Evolutionary conservation across 2,329 filamentous ascomycete species (phyloP).

Genomic region (Fusarium nygamai): DNA sequence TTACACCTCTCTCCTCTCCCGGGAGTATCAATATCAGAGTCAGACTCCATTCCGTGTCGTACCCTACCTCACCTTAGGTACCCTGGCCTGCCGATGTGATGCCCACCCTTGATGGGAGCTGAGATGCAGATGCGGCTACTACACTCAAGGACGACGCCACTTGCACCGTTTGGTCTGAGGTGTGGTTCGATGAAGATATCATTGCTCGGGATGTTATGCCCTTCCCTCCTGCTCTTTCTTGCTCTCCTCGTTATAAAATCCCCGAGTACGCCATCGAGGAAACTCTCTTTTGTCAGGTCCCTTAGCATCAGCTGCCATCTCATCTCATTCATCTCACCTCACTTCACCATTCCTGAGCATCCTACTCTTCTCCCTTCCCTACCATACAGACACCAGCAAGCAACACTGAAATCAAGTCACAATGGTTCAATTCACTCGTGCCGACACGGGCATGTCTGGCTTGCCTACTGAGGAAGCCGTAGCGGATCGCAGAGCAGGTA

Average conservation of each 20-base stretch:
- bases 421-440: slow-evolving; percentile 27
- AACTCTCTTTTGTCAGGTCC: slow-evolving; percentile 1
- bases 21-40: slow-evolving; percentile 14
- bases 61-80: neutral
- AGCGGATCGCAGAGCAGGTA: neutral
- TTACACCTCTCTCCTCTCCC: slow-evolving; percentile 10
- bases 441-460: slow-evolving; percentile 9
- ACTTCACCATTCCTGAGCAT: neutral
- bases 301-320: neutral
- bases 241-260: slow-evolving; percentile 24
- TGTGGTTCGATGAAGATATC: slow-evolving; percentile 16
- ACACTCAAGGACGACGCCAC: slow-evolving; percentile 20
- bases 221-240: neutral
- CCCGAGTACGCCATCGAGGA: slow-evolving; percentile 8
- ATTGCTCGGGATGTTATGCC: neutral
- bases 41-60: neutral
- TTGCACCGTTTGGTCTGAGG: neutral
- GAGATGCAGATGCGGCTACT: slow-evolving; percentile 20
- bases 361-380: neutral
- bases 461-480: slow-evolving; percentile 26
- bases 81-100: neutral
- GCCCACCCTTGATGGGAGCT: neutral
- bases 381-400: neutral
- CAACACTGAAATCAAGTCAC: neutral
- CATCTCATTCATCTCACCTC: neutral